Percentiles rank a stretch among this genome's conserved stretches.
Conservation (phyloP, 2,329 filamentous ascomycete species). For the Akanthomyces uredinophilus region DNA sequence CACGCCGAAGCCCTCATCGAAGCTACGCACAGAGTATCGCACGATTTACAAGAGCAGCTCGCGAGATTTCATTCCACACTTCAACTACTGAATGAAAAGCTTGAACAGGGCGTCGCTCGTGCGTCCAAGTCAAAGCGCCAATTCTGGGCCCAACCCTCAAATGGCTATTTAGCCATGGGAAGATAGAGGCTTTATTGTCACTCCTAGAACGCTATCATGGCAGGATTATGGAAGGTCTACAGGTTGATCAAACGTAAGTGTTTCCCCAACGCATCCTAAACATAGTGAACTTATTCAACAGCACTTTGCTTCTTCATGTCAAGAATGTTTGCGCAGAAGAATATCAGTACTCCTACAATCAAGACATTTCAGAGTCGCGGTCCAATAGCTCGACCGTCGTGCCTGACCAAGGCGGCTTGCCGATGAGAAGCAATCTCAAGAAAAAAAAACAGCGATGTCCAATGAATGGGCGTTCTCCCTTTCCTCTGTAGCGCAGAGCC, state of each 20-base stretch:
- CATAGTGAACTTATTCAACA: neutral
- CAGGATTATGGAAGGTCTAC: constrained; percentile 11
- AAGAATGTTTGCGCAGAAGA: no score
- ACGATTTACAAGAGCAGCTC: neutral
- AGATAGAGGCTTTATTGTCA: constrained; percentile 2
- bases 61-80: constrained; percentile 3
- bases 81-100: neutral
- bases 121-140: constrained; percentile 6
- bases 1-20: constrained; percentile 1
- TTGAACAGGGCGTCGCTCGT: neutral
- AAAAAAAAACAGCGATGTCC: no score
- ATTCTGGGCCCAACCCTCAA: constrained; percentile 5
- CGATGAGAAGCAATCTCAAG: no score
- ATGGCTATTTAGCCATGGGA: constrained; percentile 10
- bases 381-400: no score
- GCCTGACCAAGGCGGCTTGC: no score
- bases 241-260: constrained; percentile 13
- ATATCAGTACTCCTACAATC: no score
- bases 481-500: no score
- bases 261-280: neutral
- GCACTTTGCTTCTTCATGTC: constrained; percentile 8
- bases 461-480: no score
- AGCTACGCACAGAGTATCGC: neutral
- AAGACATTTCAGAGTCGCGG: no score
- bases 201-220: constrained; percentile 7